A percentile compares a stretch with the other conserved stretches of the same genome.
Conservation (phyloP, 139 green algal genomes). For the Coelastrella sp. region DNA sequence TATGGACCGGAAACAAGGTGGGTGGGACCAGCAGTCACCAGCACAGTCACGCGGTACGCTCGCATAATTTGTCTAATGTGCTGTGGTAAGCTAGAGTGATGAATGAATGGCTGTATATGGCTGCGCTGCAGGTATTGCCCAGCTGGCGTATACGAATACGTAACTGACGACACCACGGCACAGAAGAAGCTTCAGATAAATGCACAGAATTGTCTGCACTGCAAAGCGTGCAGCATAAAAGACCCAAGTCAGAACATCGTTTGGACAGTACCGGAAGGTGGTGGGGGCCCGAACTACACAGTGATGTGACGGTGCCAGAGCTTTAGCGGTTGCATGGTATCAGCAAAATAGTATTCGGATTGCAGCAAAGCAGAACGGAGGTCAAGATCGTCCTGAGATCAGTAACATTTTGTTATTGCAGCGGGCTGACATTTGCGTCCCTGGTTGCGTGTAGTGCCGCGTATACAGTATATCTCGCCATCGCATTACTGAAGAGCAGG, state of each 20-base stretch:
- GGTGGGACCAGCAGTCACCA: neutral
- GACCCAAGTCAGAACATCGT: conserved; percentile 93
- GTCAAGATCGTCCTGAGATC: conserved; percentile 10
- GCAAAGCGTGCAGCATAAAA: conserved; percentile 95
- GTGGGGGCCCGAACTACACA: conserved; percentile 90
- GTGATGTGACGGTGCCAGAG: conserved; percentile 59
- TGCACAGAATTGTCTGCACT: conserved; percentile 98
- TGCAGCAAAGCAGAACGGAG: neutral
- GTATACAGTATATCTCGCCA: neutral
- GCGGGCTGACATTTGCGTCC: neutral
- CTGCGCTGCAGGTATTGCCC: conserved; percentile 54
- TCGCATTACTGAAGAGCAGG: neutral
- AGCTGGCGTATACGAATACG: conserved; percentile 95
- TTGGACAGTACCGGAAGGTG: conserved; percentile 94
- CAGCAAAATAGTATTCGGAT: too few species aligned
- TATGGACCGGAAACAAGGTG: conserved; percentile 79
- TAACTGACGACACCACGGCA: conserved; percentile 58
- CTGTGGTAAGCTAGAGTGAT: too few species aligned
- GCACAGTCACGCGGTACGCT: neutral
- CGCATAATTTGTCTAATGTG: neutral
- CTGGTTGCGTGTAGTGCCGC: neutral
- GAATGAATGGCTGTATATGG: too few species aligned
- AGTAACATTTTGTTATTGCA: neutral
- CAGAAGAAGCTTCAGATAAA: conserved; percentile 87
- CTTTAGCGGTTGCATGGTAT: too few species aligned